Conservation (phyloP, 345 rosid species). For the Limnanthes douglasii region DNA sequence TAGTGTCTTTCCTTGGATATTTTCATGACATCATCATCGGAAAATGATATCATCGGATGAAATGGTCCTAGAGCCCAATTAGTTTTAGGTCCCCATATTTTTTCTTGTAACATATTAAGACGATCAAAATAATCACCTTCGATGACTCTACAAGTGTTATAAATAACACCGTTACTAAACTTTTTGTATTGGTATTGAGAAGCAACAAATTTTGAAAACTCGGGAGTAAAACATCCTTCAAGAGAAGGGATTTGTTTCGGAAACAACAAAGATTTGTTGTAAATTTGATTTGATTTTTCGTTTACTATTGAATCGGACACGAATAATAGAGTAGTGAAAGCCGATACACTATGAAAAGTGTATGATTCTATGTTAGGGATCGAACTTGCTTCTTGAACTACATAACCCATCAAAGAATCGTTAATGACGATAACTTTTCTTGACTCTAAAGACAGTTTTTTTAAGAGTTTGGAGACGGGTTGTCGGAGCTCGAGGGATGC, state of each 20-base stretch:
- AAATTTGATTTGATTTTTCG: too few species aligned
- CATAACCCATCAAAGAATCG: slow-evolving; percentile 30
- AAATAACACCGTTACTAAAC: slow-evolving; percentile 14
- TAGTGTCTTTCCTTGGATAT: not conserved
- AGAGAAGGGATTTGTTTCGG: slow-evolving; percentile 18
- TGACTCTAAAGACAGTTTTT: slow-evolving; percentile 9
- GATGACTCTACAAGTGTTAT: slow-evolving; percentile 26
- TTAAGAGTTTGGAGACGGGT: slow-evolving; percentile 14
- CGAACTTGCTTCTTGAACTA: slow-evolving; percentile 14
- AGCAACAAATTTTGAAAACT: slow-evolving; percentile 15
- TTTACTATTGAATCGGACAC: slow-evolving; percentile 8
- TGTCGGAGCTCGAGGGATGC: slow-evolving; percentile 14
- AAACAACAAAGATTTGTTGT: too few species aligned
- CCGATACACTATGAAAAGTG: slow-evolving; percentile 26
- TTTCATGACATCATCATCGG: not conserved
- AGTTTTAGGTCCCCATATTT: not conserved
- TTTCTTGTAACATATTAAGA: slow-evolving; percentile 9
- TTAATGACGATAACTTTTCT: slow-evolving; percentile 19
- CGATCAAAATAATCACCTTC: slow-evolving; percentile 21
- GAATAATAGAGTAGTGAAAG: slow-evolving; percentile 13
- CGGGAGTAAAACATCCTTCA: slow-evolving; percentile 25
- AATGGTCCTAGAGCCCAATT: slow-evolving; percentile 37
- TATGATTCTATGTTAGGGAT: slow-evolving; percentile 24
- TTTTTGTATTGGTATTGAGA: slow-evolving; percentile 8
- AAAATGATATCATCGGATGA: slow-evolving; percentile 10